A percentile compares a stretch with the other conserved stretches of the same genome.
phyloP scores from a whole-genome alignment of 2,329 filamentous ascomycete species.

The Zymoseptoria ardabiliae region DNA sequence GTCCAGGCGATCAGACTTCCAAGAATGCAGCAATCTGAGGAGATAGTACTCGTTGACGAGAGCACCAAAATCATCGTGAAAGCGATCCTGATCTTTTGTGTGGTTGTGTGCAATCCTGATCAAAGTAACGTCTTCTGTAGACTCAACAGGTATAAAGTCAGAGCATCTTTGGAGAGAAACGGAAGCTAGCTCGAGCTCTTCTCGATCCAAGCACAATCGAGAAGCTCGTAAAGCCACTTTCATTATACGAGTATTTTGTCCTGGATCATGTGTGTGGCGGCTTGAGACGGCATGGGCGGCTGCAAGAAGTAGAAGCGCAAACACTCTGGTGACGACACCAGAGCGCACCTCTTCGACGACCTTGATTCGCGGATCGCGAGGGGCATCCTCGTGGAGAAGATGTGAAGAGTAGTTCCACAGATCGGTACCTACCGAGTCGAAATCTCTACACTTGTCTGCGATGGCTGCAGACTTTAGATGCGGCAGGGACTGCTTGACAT shows the following conservation, averaged over 20 bases:
- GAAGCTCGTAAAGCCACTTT: slow-evolving; percentile 61
- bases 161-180: slow-evolving; percentile 59
- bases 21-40: slow-evolving; percentile 63
- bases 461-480: not conserved
- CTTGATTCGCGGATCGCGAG: slow-evolving; percentile 1
- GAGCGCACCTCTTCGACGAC: slow-evolving; percentile 1
- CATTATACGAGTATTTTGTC: slow-evolving; percentile 48
- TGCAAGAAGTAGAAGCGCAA: slow-evolving; percentile 64
- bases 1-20: slow-evolving; percentile 64
- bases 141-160: slow-evolving; percentile 15
- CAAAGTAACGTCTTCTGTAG: slow-evolving; percentile 15
- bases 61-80: slow-evolving; percentile 27
- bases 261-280: slow-evolving; percentile 19
- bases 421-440: slow-evolving; percentile 50
- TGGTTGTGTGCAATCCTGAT: slow-evolving; percentile 10
- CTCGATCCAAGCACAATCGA: slow-evolving; percentile 54
- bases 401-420: slow-evolving; percentile 63
- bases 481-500: not conserved
- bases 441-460: not conserved
- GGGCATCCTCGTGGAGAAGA: slow-evolving; percentile 24
- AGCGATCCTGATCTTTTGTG: too few species aligned
- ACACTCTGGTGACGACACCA: slow-evolving; percentile 37
- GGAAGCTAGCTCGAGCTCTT: slow-evolving; percentile 51
- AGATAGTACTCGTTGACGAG: slow-evolving; percentile 58
- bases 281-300: slow-evolving; percentile 39